Evolutionary conservation across 768 basidiomycete species (phyloP).

Genomic region (Boletus rex-veris): DNA sequence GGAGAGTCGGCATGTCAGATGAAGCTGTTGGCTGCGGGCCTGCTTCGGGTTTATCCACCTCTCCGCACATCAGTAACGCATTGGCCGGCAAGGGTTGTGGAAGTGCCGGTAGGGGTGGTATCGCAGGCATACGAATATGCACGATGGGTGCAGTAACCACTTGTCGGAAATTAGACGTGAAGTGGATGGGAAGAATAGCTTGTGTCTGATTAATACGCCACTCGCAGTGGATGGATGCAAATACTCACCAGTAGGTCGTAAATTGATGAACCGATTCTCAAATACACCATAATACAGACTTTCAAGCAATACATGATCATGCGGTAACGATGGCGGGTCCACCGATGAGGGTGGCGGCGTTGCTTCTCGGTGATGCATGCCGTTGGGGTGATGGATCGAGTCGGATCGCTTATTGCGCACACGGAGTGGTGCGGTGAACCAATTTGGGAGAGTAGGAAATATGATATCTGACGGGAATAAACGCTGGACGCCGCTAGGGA

Average conservation of each 20-base stretch:
- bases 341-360: constrained; percentile 33
- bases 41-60: constrained; percentile 25
- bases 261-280: constrained; percentile 68
- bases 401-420: constrained; percentile 45
- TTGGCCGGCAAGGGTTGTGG: constrained; percentile 29
- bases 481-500: not conserved
- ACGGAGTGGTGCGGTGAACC: constrained; percentile 73
- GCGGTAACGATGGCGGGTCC: constrained; percentile 38
- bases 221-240: not conserved
- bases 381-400: constrained; percentile 51
- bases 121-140: constrained; percentile 65
- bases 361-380: constrained; percentile 33
- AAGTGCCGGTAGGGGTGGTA: constrained; percentile 57
- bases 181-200: constrained; percentile 68
- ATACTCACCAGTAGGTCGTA: constrained; percentile 59
- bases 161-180: constrained; percentile 68
- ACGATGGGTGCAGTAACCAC: constrained; percentile 58
- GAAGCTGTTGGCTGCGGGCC: constrained; percentile 11
- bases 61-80: constrained; percentile 20
- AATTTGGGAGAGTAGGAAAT: constrained; percentile 71
- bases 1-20: constrained; percentile 19
- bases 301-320: constrained; percentile 71
- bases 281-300: constrained; percentile 64
- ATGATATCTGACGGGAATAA: constrained; percentile 50
- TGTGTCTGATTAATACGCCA: constrained; percentile 9